phyloP scores from a whole-genome alignment of 345 rosid species.

The Boechera divaricarpa region DNA sequence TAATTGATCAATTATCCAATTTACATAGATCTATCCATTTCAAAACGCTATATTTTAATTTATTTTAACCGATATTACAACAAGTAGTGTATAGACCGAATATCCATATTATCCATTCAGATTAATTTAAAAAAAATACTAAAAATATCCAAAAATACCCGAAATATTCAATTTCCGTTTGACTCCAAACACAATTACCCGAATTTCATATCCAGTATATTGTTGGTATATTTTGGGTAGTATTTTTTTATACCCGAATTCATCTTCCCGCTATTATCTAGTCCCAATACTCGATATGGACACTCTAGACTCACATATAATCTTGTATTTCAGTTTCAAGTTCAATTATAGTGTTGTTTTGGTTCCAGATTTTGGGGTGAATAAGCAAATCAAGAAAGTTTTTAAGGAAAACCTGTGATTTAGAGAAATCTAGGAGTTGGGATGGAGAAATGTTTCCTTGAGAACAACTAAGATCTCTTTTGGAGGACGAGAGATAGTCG shows the following conservation, averaged over 20 bases:
- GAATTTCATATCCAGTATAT: too few species aligned
- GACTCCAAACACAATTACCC: too few species aligned
- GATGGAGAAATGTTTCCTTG: conserved; percentile 50
- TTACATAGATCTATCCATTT: neutral
- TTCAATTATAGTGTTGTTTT: neutral
- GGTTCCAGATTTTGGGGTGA: neutral
- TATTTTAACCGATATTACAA: neutral
- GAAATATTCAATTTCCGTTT: too few species aligned
- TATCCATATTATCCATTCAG: neutral
- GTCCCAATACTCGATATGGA: too few species aligned
- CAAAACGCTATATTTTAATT: neutral
- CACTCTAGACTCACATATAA: too few species aligned
- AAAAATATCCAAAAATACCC: neutral
- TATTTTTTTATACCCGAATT: too few species aligned
- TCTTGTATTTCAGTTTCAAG: neutral
- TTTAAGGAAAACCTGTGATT: conserved; percentile 67
- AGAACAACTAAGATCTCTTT: conserved; percentile 36
- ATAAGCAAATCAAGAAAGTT: neutral
- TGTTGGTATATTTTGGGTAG: too few species aligned
- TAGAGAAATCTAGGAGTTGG: conserved; percentile 73
- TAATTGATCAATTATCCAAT: neutral
- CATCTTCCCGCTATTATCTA: too few species aligned
- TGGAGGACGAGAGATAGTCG: conserved; percentile 71
- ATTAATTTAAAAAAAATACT: neutral
- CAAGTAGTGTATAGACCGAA: neutral